Percentiles rank a stretch among this genome's conserved stretches.
phyloP scores from a whole-genome alignment of 805 yeast genomes.

The Lipomyces yamadae region DNA sequence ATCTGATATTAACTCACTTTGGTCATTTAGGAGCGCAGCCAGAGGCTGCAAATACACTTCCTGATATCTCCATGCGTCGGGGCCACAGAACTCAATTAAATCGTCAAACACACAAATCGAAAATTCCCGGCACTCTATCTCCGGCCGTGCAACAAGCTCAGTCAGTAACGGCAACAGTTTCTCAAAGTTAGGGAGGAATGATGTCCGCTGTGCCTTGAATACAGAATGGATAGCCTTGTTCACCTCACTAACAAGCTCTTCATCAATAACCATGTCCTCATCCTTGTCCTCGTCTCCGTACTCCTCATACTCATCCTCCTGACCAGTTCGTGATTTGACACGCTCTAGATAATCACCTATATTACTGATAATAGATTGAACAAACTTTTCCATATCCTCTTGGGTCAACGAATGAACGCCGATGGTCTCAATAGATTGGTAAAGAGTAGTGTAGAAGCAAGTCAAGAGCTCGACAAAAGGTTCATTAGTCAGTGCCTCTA shows the following conservation, averaged over 20 bases:
- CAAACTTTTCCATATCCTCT: conserved; percentile 57
- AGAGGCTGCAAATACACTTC: conserved; percentile 67
- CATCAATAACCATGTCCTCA: conserved; percentile 85
- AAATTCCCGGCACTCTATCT: conserved; percentile 70
- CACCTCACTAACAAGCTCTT: conserved; percentile 84
- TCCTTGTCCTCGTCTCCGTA: conserved; percentile 86
- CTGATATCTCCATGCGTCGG: conserved; percentile 64
- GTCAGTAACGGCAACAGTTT: conserved; percentile 65
- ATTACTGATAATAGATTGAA: conserved; percentile 63
- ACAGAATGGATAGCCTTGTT: conserved; percentile 73
- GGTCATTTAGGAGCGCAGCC: conserved; percentile 60
- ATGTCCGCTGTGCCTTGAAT: conserved; percentile 63
- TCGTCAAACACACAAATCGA: conserved; percentile 83
- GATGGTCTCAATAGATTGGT: conserved; percentile 66
- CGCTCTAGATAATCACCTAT: conserved; percentile 72
- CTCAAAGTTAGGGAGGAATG: conserved; percentile 69
- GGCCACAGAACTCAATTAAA: conserved; percentile 77
- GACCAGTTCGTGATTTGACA: conserved; percentile 59
- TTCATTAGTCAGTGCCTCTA: conserved; percentile 70
- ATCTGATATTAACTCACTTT: conserved; percentile 31
- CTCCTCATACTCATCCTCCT: conserved; percentile 50
- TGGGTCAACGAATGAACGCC: conserved; percentile 62
- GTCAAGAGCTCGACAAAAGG: conserved; percentile 83
- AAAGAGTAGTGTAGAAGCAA: conserved; percentile 74
- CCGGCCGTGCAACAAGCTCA: conserved; percentile 65